Conservation (phyloP, 805 yeast species). For the Blastobotrys peoriensis region DNA sequence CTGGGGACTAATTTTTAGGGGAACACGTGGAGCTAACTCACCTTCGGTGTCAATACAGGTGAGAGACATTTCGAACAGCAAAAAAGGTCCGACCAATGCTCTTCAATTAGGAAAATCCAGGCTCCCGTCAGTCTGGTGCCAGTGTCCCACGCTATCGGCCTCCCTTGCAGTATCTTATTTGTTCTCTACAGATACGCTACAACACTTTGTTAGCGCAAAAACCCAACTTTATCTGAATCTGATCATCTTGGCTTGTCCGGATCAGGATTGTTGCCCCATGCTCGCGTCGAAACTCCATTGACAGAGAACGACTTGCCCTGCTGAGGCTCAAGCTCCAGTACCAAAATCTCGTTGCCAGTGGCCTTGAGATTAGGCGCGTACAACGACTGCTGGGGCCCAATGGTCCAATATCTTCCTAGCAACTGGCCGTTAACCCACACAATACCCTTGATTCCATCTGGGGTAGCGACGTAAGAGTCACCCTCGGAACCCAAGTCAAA, state of each 20-base stretch:
- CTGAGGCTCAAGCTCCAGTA: conserved; percentile 1
- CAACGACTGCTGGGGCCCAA: conserved; percentile 7
- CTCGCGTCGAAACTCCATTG: background rate
- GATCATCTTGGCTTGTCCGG: background rate
- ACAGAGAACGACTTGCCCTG: background rate
- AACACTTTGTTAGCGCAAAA: too few relatives aligned
- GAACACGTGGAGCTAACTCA: too few relatives aligned
- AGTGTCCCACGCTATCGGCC: too few relatives aligned
- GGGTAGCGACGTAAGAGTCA: conserved; percentile 4
- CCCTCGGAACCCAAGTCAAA: background rate
- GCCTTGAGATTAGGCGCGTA: conserved; percentile 3
- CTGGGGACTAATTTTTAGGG: too few relatives aligned
- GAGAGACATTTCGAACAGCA: too few relatives aligned
- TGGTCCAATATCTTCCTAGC: conserved; percentile 3
- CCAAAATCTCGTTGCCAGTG: conserved; percentile 1
- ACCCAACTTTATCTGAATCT: too few relatives aligned
- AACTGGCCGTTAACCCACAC: conserved; percentile 5
- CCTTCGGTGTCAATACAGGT: too few relatives aligned
- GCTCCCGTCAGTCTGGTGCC: too few relatives aligned
- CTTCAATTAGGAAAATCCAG: too few relatives aligned
- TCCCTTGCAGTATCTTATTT: too few relatives aligned
- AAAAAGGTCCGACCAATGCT: too few relatives aligned
- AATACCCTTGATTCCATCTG: conserved; percentile 5
- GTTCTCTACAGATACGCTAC: too few relatives aligned
- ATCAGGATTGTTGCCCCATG: background rate